phyloP scores from a whole-genome alignment of 306 rosid species.

The Fagus sylvatica region DNA sequence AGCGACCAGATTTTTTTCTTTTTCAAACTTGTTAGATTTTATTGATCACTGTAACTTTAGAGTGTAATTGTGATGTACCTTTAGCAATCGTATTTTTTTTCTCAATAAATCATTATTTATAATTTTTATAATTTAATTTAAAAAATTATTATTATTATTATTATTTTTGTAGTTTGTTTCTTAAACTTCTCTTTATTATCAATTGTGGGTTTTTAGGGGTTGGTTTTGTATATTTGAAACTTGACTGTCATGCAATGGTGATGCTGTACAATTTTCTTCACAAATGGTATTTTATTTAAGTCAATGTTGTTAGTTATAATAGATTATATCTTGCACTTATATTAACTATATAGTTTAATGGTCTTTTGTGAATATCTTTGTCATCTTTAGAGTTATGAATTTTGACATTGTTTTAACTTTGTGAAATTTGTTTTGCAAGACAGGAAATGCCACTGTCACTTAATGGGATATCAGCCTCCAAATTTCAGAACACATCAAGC shows the following conservation, averaged over 20 bases:
- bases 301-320: neutral
- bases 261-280: neutral
- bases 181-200: neutral
- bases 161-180: neutral
- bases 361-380: conserved; percentile 14
- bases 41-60: too few species aligned
- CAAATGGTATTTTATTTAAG: neutral
- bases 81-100: too few species aligned
- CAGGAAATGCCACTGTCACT: conserved; percentile 82
- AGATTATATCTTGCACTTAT: neutral
- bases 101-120: too few species aligned
- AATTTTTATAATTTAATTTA: too few species aligned
- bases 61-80: too few species aligned
- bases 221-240: neutral
- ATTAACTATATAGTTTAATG: neutral
- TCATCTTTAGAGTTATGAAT: neutral
- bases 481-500: conserved; percentile 30
- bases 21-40: too few species aligned
- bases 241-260: neutral
- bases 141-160: too few species aligned
- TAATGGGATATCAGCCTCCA: conserved; percentile 63
- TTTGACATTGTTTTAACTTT: conserved; percentile 28
- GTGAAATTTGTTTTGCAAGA: conserved; percentile 38
- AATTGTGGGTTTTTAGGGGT: neutral
- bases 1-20: too few species aligned